Percentiles rank a stretch among this genome's conserved stretches.
phyloP scores from a whole-genome alignment of 805 yeast species.

The Metschnikowia cerradonensis region DNA sequence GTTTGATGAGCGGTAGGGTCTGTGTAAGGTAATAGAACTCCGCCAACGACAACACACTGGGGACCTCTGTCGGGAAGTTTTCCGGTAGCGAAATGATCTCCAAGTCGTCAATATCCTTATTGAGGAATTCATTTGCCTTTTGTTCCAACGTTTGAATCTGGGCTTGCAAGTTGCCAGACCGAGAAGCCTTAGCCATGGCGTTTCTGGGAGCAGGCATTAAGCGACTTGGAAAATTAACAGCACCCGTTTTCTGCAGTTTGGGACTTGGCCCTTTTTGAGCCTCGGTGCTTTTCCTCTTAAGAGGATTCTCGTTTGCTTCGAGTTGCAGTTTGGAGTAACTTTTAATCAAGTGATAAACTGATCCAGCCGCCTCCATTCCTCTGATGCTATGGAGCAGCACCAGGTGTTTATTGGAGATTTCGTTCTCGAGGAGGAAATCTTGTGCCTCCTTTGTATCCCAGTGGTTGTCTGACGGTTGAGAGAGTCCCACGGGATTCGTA shows the following conservation, averaged over 20 bases:
- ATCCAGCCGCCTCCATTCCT: constrained; percentile 2
- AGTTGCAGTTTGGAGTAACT: background rate
- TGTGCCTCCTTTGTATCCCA: constrained; percentile 5
- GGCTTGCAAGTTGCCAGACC: constrained; percentile 14
- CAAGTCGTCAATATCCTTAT: constrained; percentile 26
- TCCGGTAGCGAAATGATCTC: constrained; percentile 41
- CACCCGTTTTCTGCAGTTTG: constrained; percentile 7
- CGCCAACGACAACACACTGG: constrained; percentile 58
- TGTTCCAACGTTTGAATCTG: constrained; percentile 21
- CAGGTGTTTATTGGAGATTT: constrained; percentile 5
- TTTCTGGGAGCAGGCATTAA: constrained; percentile 1
- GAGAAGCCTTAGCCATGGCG: background rate
- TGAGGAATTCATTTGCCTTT: constrained; percentile 21
- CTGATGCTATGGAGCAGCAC: constrained; percentile 6
- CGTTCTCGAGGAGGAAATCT: constrained; percentile 9
- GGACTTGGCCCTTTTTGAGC: background rate
- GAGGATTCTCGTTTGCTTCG: constrained; percentile 2
- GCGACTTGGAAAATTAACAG: constrained; percentile 10
- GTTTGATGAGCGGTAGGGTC: constrained; percentile 75
- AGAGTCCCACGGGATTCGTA: constrained; percentile 14
- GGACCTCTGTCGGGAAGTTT: constrained; percentile 38
- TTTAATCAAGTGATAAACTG: constrained; percentile 1
- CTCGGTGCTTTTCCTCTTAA: background rate
- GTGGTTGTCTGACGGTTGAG: constrained; percentile 3
- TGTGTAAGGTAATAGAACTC: constrained; percentile 86